Base-by-base conservation (phyloP, 2,329 filamentous ascomycete species). In the Gliomastix tumulicola region DNA sequence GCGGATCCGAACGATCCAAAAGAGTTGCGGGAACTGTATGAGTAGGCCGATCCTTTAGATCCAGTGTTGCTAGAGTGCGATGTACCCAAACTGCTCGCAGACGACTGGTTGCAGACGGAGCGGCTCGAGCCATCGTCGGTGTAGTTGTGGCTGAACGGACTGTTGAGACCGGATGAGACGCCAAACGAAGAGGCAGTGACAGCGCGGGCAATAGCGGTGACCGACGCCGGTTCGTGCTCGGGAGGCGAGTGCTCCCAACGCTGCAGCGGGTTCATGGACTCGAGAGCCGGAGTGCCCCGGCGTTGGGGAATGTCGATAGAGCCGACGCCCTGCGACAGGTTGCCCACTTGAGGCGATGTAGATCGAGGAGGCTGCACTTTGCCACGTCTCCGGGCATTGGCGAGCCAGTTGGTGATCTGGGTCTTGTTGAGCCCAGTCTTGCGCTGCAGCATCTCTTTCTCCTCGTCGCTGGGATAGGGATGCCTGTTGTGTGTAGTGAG, bases 341-440 rank as follows among this genome's bases (percentile, higher is more conserved):
- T 70, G 43, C 69, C 72, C 19, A 77, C 72, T 46, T 82, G 76
- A 2, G 87, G 84, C 5, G 86, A 89, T 15, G 73, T 77, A 21
- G 76, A 79, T 44, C 82, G 72, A 32, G 77, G 78, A 3, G 76
- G 68, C 33, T 80, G 76, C 37, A 84, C 79, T 63, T 94, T 95
- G 49, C 85, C 82, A 43, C 88, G 75, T 39, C 88, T 78, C 30
- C 88, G 79, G 39, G 88, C 88, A 58, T 95, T 95, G 41, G 88
- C 88, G 32, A 95, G 76, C 88, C 88, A 95, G 55, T 94, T 94
- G 10, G 82, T 82, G 48, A 95, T 90, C 53, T 96, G 89, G 12
- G 74, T 83, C 49, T 86, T 79, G 55, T 79, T 88, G 28, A 96
- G 69, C 7, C 88, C 87, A 1, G 88, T 95, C 48, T 84, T 75